A percentile compares a stretch with the other conserved stretches of the same genome.
These are phyloP conservation scores for Prunus armeniaca DNA, from an alignment of 306 rosid species.

Conservation along the genomic window DNA sequence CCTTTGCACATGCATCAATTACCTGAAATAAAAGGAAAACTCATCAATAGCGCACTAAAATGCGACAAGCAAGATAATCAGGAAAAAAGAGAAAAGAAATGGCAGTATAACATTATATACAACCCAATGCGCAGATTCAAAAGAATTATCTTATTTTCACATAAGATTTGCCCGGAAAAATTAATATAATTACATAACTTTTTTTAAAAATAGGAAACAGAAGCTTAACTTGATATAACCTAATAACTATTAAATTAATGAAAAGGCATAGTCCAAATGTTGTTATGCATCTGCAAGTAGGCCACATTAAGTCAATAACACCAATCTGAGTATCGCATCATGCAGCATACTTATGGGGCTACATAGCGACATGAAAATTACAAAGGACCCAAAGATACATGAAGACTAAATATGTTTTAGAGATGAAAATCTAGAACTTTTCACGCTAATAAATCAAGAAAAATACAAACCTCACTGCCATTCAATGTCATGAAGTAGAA, in stretches of 20 bases:
- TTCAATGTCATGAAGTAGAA: constrained; percentile 99
- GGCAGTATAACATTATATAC: not conserved
- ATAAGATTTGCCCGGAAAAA: not conserved
- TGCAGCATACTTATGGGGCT: not conserved
- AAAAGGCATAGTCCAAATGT: not conserved
- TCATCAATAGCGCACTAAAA: constrained; percentile 5
- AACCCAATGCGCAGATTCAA: not conserved
- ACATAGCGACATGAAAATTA: not conserved
- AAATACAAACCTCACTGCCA: constrained; percentile 79
- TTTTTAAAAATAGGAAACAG: not conserved
- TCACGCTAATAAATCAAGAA: not conserved
- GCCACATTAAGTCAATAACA: not conserved
- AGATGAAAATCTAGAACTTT: constrained; percentile 9
- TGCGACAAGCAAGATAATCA: not conserved
- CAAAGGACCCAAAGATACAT: not conserved
- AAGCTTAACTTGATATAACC: not conserved
- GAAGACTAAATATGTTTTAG: not conserved
- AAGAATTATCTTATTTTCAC: not conserved
- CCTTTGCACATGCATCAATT: constrained; percentile 97
- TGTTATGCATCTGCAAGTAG: not conserved
- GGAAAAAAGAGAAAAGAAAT: not conserved
- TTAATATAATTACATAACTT: too few species aligned
- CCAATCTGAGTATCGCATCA: not conserved
- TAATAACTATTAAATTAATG: not conserved
- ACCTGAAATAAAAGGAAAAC: constrained; percentile 58